Evolutionary conservation across 2,329 filamentous ascomycete genomes (phyloP).

Genomic region (Talaromyces islandicus): DNA sequence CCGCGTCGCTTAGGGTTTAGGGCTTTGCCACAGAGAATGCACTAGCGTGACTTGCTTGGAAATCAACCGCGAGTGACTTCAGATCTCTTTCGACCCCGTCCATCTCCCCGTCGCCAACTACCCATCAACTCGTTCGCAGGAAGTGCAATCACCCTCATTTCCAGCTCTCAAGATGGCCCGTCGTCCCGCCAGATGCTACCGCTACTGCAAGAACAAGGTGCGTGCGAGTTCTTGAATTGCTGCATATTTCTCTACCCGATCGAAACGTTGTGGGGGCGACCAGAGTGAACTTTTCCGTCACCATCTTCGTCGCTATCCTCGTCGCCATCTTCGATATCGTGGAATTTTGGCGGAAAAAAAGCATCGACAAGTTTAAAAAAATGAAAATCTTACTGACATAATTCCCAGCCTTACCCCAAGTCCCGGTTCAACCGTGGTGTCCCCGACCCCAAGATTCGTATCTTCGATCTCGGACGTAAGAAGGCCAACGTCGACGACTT

Average conservation of each 20-base stretch:
- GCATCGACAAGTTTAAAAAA: not conserved
- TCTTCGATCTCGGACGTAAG: constrained; percentile 99
- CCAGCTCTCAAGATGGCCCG: constrained; percentile 87
- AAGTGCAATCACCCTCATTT: constrained; percentile 41
- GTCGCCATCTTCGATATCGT: not conserved
- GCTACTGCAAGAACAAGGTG: constrained; percentile 99
- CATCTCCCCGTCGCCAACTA: constrained; percentile 29
- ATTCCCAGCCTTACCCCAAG: constrained; percentile 93
- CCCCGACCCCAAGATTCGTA: constrained; percentile 72
- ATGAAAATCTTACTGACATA: not conserved
- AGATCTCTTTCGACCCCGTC: constrained; percentile 27
- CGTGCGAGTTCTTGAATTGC: constrained; percentile 34
- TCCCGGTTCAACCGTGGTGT: constrained; percentile 99
- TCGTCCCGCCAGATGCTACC: constrained; percentile 98
- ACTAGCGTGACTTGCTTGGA: constrained; percentile 36
- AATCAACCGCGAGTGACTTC: constrained; percentile 27
- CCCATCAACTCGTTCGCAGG: constrained; percentile 35
- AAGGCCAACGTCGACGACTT: constrained; percentile 98
- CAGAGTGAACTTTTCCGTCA: not conserved
- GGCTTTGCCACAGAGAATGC: constrained; percentile 32
- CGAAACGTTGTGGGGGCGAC: constrained; percentile 22
- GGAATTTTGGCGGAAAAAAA: too few species aligned
- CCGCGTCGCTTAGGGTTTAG: constrained; percentile 33
- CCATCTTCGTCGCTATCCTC: not conserved
- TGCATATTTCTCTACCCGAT: constrained; percentile 8